Evolutionary conservation across 208 protist genomes (phyloP).

Genomic region (Crithidia bombi): DNA sequence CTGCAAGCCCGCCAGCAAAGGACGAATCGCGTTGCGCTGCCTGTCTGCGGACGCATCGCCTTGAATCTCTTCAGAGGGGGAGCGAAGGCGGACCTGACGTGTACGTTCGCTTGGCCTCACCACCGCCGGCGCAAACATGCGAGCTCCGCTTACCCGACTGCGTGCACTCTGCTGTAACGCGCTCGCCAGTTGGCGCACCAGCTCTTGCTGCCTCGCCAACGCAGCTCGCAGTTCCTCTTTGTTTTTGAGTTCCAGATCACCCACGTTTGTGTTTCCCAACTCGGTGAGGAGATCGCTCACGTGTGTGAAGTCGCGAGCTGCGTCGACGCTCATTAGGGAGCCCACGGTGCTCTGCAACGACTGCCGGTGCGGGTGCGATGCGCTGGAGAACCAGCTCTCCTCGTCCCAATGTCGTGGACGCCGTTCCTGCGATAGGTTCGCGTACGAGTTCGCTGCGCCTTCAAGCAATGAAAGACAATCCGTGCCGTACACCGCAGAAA

Average conservation of each 20-base stretch:
- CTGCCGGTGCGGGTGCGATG: slow-evolving; percentile 15
- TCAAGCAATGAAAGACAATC: slow-evolving; percentile 21
- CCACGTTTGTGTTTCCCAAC: neutral
- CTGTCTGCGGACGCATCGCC: neutral
- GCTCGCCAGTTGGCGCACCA: slow-evolving; percentile 42
- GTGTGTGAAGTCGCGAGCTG: neutral
- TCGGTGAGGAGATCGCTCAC: slow-evolving; percentile 19
- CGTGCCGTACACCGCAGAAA: slow-evolving; percentile 22
- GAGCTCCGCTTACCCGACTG: neutral
- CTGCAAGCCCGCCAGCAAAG: neutral
- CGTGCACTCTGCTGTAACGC: slow-evolving; percentile 26
- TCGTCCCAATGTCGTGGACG: slow-evolving; percentile 16
- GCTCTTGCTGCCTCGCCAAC: slow-evolving; percentile 45
- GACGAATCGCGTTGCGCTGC: neutral
- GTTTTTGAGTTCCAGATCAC: slow-evolving; percentile 20
- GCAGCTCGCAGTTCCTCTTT: slow-evolving; percentile 32
- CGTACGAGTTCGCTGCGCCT: slow-evolving; percentile 18
- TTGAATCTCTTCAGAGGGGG: neutral
- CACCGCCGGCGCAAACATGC: neutral
- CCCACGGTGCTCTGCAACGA: neutral
- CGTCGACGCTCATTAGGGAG: neutral
- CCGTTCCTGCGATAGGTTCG: neutral
- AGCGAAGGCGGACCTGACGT: slow-evolving; percentile 9
- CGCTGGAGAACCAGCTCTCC: slow-evolving; percentile 48
- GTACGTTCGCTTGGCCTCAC: neutral